Evolutionary conservation across 441 rosid genomes (phyloP).

Genomic region (Gossypium gossypioides): DNA sequence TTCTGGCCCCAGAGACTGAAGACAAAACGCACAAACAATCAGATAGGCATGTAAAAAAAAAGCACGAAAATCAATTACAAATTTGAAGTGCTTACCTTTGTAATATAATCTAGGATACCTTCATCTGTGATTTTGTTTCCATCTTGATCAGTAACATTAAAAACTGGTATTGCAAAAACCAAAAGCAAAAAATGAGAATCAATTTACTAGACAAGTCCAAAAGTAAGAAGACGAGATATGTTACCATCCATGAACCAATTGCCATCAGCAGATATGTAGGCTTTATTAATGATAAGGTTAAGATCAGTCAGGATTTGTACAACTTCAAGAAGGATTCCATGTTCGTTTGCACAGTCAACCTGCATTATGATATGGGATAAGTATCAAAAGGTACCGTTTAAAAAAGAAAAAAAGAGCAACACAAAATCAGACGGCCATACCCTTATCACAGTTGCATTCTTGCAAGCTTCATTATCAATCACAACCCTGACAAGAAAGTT

Average conservation of each 20-base stretch:
- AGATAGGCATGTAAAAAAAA: background rate
- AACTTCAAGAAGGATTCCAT: constrained; percentile 85
- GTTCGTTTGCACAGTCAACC: constrained; percentile 86
- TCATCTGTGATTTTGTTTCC: constrained; percentile 73
- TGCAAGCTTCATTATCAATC: constrained; percentile 76
- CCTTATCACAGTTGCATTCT: constrained; percentile 71
- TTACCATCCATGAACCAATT: constrained; percentile 98
- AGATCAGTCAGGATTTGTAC: constrained; percentile 90
- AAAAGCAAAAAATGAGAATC: constrained; percentile 9
- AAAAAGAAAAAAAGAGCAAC: background rate
- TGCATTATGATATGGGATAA: constrained; percentile 20
- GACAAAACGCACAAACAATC: constrained; percentile 4
- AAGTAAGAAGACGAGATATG: background rate
- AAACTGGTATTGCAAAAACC: constrained; percentile 32
- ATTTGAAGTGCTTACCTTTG: constrained; percentile 39
- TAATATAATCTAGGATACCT: constrained; percentile 60
- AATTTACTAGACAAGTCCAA: background rate
- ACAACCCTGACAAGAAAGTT: constrained; percentile 41
- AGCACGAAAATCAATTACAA: background rate
- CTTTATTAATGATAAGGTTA: constrained; percentile 66
- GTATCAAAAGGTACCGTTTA: constrained; percentile 4
- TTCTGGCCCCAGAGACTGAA: constrained; percentile 73
- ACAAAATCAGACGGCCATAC: constrained; percentile 24
- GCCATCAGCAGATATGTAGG: constrained; percentile 87
- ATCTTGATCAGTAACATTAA: constrained; percentile 70